Conservation (phyloP, 768 basidiomycete genomes). For the Lactarius indigo region DNA sequence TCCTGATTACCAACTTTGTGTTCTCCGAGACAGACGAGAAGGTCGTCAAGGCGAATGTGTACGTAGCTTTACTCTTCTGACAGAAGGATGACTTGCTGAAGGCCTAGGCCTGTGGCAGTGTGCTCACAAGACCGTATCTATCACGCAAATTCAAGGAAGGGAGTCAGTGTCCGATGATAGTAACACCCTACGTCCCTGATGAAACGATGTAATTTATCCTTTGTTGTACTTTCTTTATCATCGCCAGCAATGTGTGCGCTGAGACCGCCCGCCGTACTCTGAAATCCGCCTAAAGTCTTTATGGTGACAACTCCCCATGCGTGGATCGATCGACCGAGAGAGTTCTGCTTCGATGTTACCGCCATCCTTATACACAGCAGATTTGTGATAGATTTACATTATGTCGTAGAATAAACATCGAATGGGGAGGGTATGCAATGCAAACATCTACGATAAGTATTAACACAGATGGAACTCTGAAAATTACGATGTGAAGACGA, state of each 20-base stretch:
- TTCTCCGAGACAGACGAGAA: constrained; percentile 75
- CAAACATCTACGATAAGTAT: background rate
- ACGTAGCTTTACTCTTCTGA: constrained; percentile 22
- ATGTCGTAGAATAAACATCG: background rate
- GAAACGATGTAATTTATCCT: constrained; percentile 1
- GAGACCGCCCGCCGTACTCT: too few species aligned
- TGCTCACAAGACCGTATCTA: constrained; percentile 25
- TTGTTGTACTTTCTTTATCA: background rate
- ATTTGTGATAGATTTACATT: background rate
- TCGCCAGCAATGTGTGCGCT: background rate
- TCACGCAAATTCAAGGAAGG: constrained; percentile 20
- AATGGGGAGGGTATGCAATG: background rate
- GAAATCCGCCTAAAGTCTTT: too few species aligned
- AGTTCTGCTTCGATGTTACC: background rate
- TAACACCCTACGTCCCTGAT: constrained; percentile 12
- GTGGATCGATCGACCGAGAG: too few species aligned
- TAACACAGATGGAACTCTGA: background rate
- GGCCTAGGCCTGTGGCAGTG: background rate
- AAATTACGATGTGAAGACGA: background rate
- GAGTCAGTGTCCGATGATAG: constrained; percentile 25
- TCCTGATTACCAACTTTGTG: constrained; percentile 62
- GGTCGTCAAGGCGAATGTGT: constrained; percentile 76
- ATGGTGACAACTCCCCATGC: background rate
- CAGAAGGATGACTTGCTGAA: background rate
- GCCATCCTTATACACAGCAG: background rate